Conservation (phyloP, 1,284 basidiomycete species). For the Puccinia horiana region DNA sequence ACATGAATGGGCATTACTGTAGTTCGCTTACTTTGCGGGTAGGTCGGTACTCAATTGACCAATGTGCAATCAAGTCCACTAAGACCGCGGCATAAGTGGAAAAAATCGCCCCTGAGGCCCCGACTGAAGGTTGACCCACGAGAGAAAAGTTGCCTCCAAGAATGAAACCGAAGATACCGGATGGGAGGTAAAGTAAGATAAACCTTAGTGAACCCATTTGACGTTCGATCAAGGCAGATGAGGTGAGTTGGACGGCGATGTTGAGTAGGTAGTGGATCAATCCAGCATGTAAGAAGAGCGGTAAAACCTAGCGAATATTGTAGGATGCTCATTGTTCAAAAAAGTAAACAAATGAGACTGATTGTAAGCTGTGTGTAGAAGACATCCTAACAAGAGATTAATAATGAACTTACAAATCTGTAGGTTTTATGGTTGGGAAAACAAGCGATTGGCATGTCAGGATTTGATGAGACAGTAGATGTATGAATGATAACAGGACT, state of each 20-base stretch:
- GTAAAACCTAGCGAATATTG: conserved; percentile 12
- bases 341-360: background rate
- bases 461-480: background rate
- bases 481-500: background rate
- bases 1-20: conserved; percentile 50
- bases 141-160: conserved; percentile 58
- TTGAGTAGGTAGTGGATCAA: conserved; percentile 54
- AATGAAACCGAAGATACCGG: conserved; percentile 58
- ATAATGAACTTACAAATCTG: conserved; percentile 38
- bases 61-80: conserved; percentile 57
- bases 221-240: conserved; percentile 57
- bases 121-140: conserved; percentile 56
- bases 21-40: conserved; percentile 12
- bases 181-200: conserved; percentile 55
- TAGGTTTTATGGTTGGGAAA: background rate
- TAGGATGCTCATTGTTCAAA: too few species aligned
- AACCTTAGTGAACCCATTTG: conserved; percentile 55
- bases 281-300: conserved; percentile 40
- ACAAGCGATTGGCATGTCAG: background rate
- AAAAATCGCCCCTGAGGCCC: conserved; percentile 57
- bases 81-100: conserved; percentile 58
- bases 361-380: background rate
- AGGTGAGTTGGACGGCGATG: conserved; percentile 57
- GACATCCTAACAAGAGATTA: background rate
- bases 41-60: conserved; percentile 50